Evolutionary conservation across 441 rosid species (phyloP).

Genomic region (Viola pubescens): DNA sequence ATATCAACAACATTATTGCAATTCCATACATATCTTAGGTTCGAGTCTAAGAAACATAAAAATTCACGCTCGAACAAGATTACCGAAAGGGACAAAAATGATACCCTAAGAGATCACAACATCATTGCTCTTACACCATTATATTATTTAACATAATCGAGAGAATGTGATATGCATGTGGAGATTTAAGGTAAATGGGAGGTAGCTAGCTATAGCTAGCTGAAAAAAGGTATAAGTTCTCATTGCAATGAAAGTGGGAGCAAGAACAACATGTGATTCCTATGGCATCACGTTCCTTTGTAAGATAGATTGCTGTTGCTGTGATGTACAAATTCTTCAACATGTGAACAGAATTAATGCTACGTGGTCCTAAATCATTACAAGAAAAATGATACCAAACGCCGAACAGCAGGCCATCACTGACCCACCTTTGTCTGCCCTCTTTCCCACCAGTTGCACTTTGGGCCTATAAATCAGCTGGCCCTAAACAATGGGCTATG

Average conservation of each 20-base stretch:
- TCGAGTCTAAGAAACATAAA: too few species aligned
- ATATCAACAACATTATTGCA: too few species aligned
- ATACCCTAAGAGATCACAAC: too few species aligned
- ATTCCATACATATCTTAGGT: too few species aligned
- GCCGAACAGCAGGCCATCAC: background rate
- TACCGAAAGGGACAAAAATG: too few species aligned
- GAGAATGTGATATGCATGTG: too few species aligned
- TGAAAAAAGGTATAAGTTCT: slow-evolving; percentile 23
- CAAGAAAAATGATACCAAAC: background rate
- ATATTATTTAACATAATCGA: too few species aligned
- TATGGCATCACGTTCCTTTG: slow-evolving; percentile 20
- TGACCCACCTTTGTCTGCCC: slow-evolving; percentile 8
- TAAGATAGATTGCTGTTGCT: background rate
- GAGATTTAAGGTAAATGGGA: too few species aligned
- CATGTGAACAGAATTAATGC: slow-evolving; percentile 22
- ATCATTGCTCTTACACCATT: too few species aligned
- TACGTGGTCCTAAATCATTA: slow-evolving; percentile 9
- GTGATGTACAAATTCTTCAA: background rate
- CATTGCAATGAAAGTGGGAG: slow-evolving; percentile 16
- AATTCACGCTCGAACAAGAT: too few species aligned
- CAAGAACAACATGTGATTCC: slow-evolving; percentile 23
- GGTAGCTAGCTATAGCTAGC: background rate
- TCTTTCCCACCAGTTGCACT: background rate
- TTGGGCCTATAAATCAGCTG: background rate
- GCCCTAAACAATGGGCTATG: background rate